These are phyloP conservation scores for sorghum (Sorghum bicolor) DNA, from an alignment of 176 grass and related monocot species.

Conservation along the genomic window Sorghum_bicolor_NCBIv3 NC_012878.2:8887501-8888000, in stretches of 20 bases:
- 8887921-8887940: background rate
- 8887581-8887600: background rate
- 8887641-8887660: constrained; percentile 54
- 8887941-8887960: background rate
- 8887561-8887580: background rate
- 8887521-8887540: constrained; percentile 41
- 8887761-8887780: background rate
- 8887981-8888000: constrained; percentile 87
- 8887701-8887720: constrained; percentile 59
- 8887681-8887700: constrained; percentile 59
- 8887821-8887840: constrained; percentile 76
- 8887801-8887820: constrained; percentile 94
- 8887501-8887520: constrained; percentile 70
- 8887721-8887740: background rate
- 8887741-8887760: background rate
- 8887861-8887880: constrained; percentile 77
- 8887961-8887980: constrained; percentile 65
- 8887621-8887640: background rate
- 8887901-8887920: background rate
- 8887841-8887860: constrained; percentile 67
- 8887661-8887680: constrained; percentile 73
- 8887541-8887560: background rate
- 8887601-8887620: background rate
- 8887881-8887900: constrained; percentile 28
- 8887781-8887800: constrained; percentile 20